phyloP scores from a whole-genome alignment of 2,329 filamentous ascomycete species.

The Cercospora sp. region DNA sequence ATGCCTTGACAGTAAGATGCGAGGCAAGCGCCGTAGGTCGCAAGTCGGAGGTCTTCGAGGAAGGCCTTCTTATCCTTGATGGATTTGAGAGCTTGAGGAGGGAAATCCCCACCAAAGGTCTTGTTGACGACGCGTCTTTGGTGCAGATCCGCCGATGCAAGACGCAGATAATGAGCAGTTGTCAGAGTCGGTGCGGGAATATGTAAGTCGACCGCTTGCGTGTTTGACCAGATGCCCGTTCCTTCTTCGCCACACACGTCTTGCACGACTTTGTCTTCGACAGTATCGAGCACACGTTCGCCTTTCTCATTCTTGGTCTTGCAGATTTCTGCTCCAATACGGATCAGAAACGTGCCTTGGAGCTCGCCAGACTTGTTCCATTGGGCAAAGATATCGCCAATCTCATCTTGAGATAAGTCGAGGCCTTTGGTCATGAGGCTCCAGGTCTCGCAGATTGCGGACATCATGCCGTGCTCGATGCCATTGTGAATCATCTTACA shows the following conservation, averaged over 20 bases:
- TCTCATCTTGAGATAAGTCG: conserved; percentile 60
- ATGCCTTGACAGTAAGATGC: conserved; percentile 66
- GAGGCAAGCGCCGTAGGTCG: conserved; percentile 63
- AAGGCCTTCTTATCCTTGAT: conserved; percentile 45
- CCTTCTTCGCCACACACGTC: conserved; percentile 67
- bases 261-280: conserved; percentile 71
- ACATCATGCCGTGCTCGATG: conserved; percentile 71
- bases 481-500: conserved; percentile 77
- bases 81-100: conserved; percentile 38
- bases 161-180: conserved; percentile 61
- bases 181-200: conserved; percentile 66
- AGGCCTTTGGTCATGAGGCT: conserved; percentile 61
- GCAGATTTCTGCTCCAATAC: conserved; percentile 64
- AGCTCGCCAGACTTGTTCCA: conserved; percentile 64
- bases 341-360: conserved; percentile 60
- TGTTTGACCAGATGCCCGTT: conserved; percentile 66
- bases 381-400: conserved; percentile 58
- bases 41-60: conserved; percentile 59
- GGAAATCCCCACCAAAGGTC: conserved; percentile 46
- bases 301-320: conserved; percentile 49
- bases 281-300: conserved; percentile 57
- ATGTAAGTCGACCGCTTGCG: conserved; percentile 62
- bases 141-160: conserved; percentile 62
- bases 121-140: conserved; percentile 56
- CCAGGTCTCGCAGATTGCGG: conserved; percentile 64